These are phyloP conservation scores for Pilasporangium apinafurcum DNA, from an alignment of 352 stramenopile species.

Conservation along the genomic window DNA sequence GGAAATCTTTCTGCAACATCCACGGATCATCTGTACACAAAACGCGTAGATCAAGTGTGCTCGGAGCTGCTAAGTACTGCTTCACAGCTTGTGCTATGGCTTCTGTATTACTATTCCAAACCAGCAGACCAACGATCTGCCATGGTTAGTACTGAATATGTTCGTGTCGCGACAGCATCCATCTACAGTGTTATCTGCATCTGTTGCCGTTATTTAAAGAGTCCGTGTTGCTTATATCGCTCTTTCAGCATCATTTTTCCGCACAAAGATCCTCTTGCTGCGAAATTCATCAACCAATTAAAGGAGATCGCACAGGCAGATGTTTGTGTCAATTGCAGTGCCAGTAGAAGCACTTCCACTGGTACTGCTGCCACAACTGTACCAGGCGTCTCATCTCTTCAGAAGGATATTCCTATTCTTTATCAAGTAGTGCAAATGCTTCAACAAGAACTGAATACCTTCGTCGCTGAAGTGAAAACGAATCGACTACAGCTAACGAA, in stretches of 20 bases:
- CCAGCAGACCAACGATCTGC: constrained; percentile 15
- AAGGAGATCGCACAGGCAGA: constrained; percentile 45
- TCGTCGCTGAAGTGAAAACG: constrained; percentile 62
- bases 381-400: constrained; percentile 27
- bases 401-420: constrained; percentile 58
- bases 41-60: constrained; percentile 60
- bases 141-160: constrained; percentile 38
- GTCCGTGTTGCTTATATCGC: constrained; percentile 65
- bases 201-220: constrained; percentile 55
- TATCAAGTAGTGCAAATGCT: constrained; percentile 54
- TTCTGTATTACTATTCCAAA: constrained; percentile 60
- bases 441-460: constrained; percentile 38
- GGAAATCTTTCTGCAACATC: constrained; percentile 48
- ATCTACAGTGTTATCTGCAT: constrained; percentile 76
- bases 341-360: constrained; percentile 1
- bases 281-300: constrained; percentile 41
- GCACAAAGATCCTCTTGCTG: constrained; percentile 53
- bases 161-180: constrained; percentile 50
- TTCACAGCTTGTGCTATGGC: constrained; percentile 49
- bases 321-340: constrained; percentile 42
- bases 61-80: constrained; percentile 50
- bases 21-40: constrained; percentile 44
- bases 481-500: constrained; percentile 44
- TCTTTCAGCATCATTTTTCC: constrained; percentile 60
- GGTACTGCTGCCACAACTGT: background rate